Base-by-base conservation (phyloP, 139 green algal genomes). In the Prasinococcaceae sp. region DNA sequence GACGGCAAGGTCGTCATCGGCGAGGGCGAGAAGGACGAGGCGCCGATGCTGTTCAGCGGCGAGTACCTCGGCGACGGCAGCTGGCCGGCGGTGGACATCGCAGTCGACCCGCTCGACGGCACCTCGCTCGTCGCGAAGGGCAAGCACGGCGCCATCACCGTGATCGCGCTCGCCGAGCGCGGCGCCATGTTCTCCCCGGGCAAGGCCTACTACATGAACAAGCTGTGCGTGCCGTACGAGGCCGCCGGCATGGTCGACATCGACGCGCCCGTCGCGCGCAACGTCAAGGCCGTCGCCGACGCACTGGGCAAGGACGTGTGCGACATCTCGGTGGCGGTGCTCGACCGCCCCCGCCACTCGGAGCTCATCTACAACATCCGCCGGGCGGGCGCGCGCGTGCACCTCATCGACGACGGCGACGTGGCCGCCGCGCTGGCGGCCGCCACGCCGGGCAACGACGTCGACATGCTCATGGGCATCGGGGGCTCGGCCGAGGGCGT, bases 1-100 rank as follows among this genome's bases (percentile, higher is more conserved):
- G 67, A 84, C 50, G 82, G 82, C 4, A 51, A 80, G 16, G 70
- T 92, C 16, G 76, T 88, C 14, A 88, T 92, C 46, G 82, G 82
- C 1, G 80, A 88, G 66, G 80, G 80, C 4, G 77, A 84, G 58
- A 85, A 92, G 50, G 79, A 85, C 40, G 73, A 85, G 66, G 52
- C 53, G 46, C 44, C 60, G 20, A 52, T 53, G 43, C 30, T 62
- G 26, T 49, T 33, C 42, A 37, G 26, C n/a, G 53, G 75, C 4
- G 76, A 84, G 61, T 47, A 50, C 27, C 74, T 84, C 24, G 76
- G 76, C n/a, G 56, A 70, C 32, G 66, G 69, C 36, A 64, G 40
- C 22, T 12, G n/a, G 19, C 44, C 44, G 9, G 3, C 6, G 39
- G 59, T 84, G 17, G 82, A 92, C 66, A 82, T 92, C 54, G 82